Evolutionary conservation across 2,329 filamentous ascomycete species (phyloP).

Genomic region (Nemania abortiva): DNA sequence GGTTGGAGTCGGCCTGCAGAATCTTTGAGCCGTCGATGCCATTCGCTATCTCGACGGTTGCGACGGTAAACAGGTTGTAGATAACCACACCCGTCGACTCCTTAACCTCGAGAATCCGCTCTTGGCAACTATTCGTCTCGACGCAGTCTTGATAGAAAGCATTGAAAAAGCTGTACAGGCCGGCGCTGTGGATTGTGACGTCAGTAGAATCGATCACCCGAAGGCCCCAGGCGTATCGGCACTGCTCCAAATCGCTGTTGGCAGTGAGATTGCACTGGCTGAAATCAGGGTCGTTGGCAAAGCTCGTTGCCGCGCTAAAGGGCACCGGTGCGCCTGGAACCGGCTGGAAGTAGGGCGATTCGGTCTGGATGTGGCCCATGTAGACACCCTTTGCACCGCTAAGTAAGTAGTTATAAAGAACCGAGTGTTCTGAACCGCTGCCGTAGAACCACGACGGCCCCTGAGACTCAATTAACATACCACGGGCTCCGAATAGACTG

Average conservation of each 20-base stretch:
- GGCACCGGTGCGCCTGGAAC: background rate
- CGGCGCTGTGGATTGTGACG: background rate
- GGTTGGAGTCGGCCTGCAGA: background rate
- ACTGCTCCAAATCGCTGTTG: too few relatives aligned
- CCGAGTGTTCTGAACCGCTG: conserved; percentile 58
- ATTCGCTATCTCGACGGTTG: conserved; percentile 27
- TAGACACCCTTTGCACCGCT: conserved; percentile 71
- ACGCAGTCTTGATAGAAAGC: conserved; percentile 68
- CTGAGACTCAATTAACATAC: conserved; percentile 46
- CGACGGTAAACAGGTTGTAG: conserved; percentile 38
- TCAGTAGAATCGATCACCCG: too few relatives aligned
- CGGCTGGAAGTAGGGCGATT: conserved; percentile 17
- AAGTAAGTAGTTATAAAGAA: conserved; percentile 72
- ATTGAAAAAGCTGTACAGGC: conserved; percentile 22
- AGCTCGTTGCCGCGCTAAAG: background rate
- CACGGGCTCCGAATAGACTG: conserved; percentile 50
- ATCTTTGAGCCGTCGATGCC: conserved; percentile 26
- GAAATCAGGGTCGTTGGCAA: conserved; percentile 6
- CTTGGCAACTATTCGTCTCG: conserved; percentile 64
- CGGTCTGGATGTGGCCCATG: conserved; percentile 72
- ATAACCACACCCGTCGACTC: conserved; percentile 23
- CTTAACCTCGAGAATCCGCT: conserved; percentile 61
- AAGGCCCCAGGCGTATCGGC: too few relatives aligned
- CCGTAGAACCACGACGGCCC: conserved; percentile 73
- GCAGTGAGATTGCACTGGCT: background rate